Conservation (phyloP, 2,329 filamentous ascomycete species). For the Beauveria caledonica region DNA sequence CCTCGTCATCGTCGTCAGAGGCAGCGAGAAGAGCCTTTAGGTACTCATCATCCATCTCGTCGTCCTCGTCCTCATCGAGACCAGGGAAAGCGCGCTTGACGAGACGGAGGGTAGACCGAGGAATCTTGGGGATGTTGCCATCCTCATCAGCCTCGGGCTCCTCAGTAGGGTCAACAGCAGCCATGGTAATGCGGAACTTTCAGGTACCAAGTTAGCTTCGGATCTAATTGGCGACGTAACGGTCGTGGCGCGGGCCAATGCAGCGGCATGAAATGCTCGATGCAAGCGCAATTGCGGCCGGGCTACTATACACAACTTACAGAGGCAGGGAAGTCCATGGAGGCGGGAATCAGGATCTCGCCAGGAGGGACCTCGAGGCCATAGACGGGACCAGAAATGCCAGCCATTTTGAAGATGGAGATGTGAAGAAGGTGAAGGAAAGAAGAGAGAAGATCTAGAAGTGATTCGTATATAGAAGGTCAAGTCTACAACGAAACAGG, state of each 20-base stretch:
- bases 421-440: slow-evolving; percentile 9
- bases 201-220: slow-evolving; percentile 20
- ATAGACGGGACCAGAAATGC: slow-evolving; percentile 70
- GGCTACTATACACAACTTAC: slow-evolving; percentile 45
- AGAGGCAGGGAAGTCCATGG: slow-evolving; percentile 71
- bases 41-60: slow-evolving; percentile 61
- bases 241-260: neutral
- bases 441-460: neutral
- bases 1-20: slow-evolving; percentile 43
- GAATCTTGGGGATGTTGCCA: slow-evolving; percentile 51
- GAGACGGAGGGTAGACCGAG: slow-evolving; percentile 84
- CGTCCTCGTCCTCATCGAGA: slow-evolving; percentile 52
- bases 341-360: slow-evolving; percentile 72
- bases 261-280: neutral
- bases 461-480: neutral
- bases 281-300: neutral
- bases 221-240: slow-evolving; percentile 13
- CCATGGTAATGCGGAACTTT: slow-evolving; percentile 97
- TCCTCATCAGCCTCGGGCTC: slow-evolving; percentile 57
- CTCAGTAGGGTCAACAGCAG: slow-evolving; percentile 86
- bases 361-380: slow-evolving; percentile 85
- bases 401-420: slow-evolving; percentile 39
- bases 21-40: slow-evolving; percentile 45
- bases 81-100: slow-evolving; percentile 61
- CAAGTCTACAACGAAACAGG: slow-evolving; percentile 1